Evolutionary conservation across 192 early-diverging fungal genomes (phyloP).

Genomic region (Phlyctochytrium planicorne): DNA sequence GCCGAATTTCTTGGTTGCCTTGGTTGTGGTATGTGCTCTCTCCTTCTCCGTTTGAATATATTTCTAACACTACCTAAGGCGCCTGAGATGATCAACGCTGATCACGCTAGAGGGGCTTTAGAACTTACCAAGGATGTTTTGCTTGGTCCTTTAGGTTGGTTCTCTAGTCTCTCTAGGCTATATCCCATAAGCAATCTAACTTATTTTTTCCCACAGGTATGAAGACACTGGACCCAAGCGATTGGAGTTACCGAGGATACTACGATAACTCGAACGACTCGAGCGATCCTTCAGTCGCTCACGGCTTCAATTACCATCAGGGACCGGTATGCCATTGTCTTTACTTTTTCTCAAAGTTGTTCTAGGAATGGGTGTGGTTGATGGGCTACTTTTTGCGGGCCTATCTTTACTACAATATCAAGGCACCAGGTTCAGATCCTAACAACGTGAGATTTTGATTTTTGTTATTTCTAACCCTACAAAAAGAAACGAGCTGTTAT

Average conservation of each 20-base stretch:
- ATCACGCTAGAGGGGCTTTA: conserved; percentile 73
- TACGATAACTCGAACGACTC: conserved; percentile 94
- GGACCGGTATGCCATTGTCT: conserved; percentile 60
- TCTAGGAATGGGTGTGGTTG: conserved; percentile 91
- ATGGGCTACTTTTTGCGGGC: conserved; percentile 89
- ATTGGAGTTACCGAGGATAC: conserved; percentile 88
- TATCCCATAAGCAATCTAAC: no score
- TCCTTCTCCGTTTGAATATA: neutral
- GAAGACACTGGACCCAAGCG: conserved; percentile 91
- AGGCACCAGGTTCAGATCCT: conserved; percentile 30
- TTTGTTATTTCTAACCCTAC: neutral
- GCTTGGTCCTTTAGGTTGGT: conserved; percentile 70
- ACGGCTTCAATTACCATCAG: conserved; percentile 98
- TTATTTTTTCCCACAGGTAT: conserved; percentile 57
- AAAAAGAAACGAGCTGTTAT: conserved; percentile 44
- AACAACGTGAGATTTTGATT: conserved; percentile 8
- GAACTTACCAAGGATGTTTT: conserved; percentile 66
- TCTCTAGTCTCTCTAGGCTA: no score
- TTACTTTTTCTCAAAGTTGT: conserved; percentile 14
- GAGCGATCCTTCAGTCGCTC: conserved; percentile 78
- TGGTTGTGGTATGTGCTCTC: conserved; percentile 64
- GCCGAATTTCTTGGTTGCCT: conserved; percentile 88
- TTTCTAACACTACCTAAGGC: conserved; percentile 48
- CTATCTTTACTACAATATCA: conserved; percentile 67
- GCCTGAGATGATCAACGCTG: conserved; percentile 85